A percentile compares a stretch with the other conserved stretches of the same genome.
Evolutionary conservation across 2,329 filamentous ascomycete genomes (phyloP).

Genomic region (Aspergillus sp.): DNA sequence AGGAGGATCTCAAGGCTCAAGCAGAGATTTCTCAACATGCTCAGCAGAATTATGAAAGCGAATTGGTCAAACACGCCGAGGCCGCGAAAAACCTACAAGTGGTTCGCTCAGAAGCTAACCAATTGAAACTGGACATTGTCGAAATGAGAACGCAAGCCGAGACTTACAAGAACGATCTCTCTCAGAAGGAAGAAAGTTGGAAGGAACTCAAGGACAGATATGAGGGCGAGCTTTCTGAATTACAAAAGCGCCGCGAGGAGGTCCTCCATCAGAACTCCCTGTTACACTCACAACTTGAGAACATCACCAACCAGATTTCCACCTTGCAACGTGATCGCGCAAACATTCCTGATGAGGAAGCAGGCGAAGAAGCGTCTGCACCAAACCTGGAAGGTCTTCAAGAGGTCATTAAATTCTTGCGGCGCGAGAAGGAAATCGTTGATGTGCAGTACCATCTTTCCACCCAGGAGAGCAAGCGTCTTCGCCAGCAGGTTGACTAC

Average conservation of each 20-base stretch:
- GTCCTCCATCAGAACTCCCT: constrained; percentile 84
- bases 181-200: constrained; percentile 84
- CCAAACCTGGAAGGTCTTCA: constrained; percentile 70
- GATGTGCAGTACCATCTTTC: constrained; percentile 95
- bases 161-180: constrained; percentile 71
- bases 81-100: constrained; percentile 81
- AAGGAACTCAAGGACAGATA: constrained; percentile 73
- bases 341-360: constrained; percentile 46
- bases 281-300: constrained; percentile 83
- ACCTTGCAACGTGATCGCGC: constrained; percentile 72
- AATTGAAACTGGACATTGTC: constrained; percentile 73
- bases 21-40: constrained; percentile 89
- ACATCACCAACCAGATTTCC: constrained; percentile 72
- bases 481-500: constrained; percentile 88
- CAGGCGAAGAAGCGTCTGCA: constrained; percentile 45
- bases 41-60: constrained; percentile 91
- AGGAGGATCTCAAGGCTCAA: constrained; percentile 87
- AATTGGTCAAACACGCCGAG: constrained; percentile 91
- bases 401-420: constrained; percentile 85
- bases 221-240: constrained; percentile 76
- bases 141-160: constrained; percentile 76
- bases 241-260: constrained; percentile 76
- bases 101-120: constrained; percentile 74
- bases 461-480: constrained; percentile 76
- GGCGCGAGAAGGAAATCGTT: constrained; percentile 94